phyloP scores from a whole-genome alignment of 495 filamentous ascomycete genomes.

The Neurospora discreta region DNA sequence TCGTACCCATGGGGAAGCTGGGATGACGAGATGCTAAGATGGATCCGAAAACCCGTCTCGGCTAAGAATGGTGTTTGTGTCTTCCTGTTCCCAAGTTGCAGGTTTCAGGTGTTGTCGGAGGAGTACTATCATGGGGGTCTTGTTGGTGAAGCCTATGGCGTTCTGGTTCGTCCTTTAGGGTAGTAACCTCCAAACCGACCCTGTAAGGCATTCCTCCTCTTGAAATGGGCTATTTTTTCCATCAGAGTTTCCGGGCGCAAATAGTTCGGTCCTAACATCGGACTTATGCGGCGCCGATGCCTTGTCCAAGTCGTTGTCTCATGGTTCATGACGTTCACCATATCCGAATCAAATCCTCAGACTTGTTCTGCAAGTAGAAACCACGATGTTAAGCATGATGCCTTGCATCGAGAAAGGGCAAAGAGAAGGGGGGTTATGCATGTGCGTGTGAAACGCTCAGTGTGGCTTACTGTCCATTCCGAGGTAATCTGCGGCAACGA shows the following conservation, averaged over 20 bases:
- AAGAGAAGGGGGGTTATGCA: background rate
- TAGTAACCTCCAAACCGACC: background rate
- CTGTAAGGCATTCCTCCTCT: background rate
- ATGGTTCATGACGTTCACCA: background rate
- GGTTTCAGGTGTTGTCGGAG: background rate
- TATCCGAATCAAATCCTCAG: background rate
- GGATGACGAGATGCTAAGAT: conserved; percentile 64
- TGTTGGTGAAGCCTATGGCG: background rate
- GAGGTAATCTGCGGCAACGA: conserved; percentile 83
- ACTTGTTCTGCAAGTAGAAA: conserved; percentile 10
- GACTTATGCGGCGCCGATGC: background rate
- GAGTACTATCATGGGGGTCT: background rate
- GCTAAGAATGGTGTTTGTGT: background rate
- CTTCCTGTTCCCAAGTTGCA: background rate
- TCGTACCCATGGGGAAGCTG: conserved; percentile 48
- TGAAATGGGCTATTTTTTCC: background rate
- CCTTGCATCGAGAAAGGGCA: background rate
- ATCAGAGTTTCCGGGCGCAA: background rate
- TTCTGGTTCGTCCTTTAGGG: background rate
- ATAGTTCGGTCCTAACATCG: background rate
- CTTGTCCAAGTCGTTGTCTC: background rate
- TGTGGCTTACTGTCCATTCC: conserved; percentile 31
- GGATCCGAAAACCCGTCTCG: conserved; percentile 12
- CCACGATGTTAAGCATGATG: background rate
- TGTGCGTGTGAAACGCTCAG: background rate